Conservation (phyloP, 352 stramenopile species). For the Globisporangium orthogonon region DNA sequence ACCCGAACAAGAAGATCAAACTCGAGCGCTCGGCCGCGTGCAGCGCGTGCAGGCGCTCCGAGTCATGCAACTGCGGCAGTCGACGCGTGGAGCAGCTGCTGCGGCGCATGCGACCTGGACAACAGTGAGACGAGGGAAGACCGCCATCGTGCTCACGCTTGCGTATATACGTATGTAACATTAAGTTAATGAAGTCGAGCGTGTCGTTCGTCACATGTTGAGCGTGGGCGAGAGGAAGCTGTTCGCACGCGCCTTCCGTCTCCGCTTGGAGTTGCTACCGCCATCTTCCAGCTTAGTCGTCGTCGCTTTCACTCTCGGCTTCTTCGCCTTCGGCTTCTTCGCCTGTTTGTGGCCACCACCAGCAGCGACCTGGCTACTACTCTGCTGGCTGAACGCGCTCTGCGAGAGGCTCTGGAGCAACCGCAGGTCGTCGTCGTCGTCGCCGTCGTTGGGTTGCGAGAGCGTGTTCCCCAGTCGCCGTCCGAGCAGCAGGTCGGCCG, state of each 20-base stretch:
- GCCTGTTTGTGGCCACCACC: conserved; percentile 9
- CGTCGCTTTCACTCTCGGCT: background rate
- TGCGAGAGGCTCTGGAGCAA: conserved; percentile 75
- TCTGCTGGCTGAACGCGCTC: conserved; percentile 30
- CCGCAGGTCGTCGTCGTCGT: conserved; percentile 35
- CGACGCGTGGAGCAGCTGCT: background rate
- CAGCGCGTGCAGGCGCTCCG: conserved; percentile 25
- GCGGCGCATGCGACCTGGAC: background rate
- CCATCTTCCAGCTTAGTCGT: background rate
- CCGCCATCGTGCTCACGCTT: background rate
- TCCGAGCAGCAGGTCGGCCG: conserved; percentile 50
- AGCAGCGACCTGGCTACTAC: conserved; percentile 18
- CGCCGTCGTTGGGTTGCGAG: conserved; percentile 38
- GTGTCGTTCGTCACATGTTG: background rate
- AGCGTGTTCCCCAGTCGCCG: conserved; percentile 30
- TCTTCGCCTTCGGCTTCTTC: conserved; percentile 3
- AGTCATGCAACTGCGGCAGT: background rate
- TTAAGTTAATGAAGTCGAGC: conserved; percentile 2
- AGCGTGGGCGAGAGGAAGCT: conserved; percentile 10
- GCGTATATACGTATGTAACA: background rate
- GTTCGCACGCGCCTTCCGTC: conserved; percentile 1
- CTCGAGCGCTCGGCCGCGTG: conserved; percentile 29
- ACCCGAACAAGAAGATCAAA: conserved; percentile 47
- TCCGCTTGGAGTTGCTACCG: background rate
- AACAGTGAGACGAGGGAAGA: background rate